Base-by-base conservation (phyloP, 2,329 filamentous ascomycete species). In the Colletotrichum spinosum region DNA sequence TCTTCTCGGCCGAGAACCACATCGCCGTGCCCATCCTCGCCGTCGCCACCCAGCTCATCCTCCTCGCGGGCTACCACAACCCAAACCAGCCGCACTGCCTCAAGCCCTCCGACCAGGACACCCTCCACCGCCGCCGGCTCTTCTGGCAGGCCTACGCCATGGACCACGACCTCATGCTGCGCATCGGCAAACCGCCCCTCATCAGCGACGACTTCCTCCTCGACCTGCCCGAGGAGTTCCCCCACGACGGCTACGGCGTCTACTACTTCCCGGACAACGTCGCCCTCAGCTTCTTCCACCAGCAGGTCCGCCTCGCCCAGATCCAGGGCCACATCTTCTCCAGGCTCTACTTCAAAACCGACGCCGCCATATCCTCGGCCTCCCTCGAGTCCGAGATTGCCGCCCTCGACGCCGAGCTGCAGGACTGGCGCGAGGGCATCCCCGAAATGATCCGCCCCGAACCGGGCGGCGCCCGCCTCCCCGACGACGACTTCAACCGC, bases 161-260 rank as follows among this genome's bases (percentile, higher is more conserved):
- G 4, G 55, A 57, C 45, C 55, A 57, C 25, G 15, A 49, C 45
- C 55, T 57, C 13, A 57, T 57, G 55, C 37, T 57, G n/a, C 44
- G 44, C 11, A 57, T 57, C 45, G 55, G 55, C 10, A 48, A 57
- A 12, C 55, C 55, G 4, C 55, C 55, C 8, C 42, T 57, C 17
- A 57, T 57, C 44, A 15, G 11, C 11, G 55, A 57, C 37, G 55
- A 49, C 8, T 57, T 57, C 44, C 45, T 57, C 15, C 55, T 49
- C 15, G 55, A 49, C 44, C 10, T 57, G 17, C 55, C 55, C 3
- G 55, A 57, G 8, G 55, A 57, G 35, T 41, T 33, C 7, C 55
- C 55, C 15, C 7, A 6, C 3, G 55, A 57, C 45, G 35, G 45
- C 34, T 49, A 49, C 45, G 45, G 44, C 35, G 37, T 57, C 10